These are phyloP conservation scores for Pichia cephalocereana DNA, from an alignment of 805 yeast species.

Conservation along the genomic window DNA sequence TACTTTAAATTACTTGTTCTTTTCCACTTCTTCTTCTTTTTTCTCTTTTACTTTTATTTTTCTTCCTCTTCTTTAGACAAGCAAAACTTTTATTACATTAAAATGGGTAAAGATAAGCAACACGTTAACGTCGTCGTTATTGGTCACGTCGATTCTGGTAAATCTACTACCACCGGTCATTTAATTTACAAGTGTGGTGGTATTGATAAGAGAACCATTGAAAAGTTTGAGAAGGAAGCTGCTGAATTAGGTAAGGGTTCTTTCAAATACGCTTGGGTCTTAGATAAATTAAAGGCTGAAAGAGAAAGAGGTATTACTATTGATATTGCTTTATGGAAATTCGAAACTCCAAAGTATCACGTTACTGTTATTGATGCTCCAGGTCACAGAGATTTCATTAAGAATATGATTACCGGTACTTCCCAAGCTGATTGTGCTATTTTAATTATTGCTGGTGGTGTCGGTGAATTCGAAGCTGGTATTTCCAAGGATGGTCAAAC, in stretches of 20 bases:
- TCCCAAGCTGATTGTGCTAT: slow-evolving; percentile 92
- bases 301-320: slow-evolving; percentile 96
- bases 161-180: slow-evolving; percentile 99
- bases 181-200: slow-evolving; percentile 99
- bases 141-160: slow-evolving; percentile 99
- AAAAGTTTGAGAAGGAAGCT: slow-evolving; percentile 97
- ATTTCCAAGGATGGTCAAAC: slow-evolving; percentile 93
- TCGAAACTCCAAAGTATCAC: slow-evolving; percentile 83
- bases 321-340: slow-evolving; percentile 87
- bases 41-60: not conserved
- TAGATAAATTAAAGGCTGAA: slow-evolving; percentile 93
- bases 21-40: not conserved
- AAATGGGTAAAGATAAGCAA: slow-evolving; percentile 84
- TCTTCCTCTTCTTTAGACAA: not conserved
- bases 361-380: slow-evolving; percentile 93
- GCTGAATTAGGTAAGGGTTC: slow-evolving; percentile 96
- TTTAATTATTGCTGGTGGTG: slow-evolving; percentile 84
- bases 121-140: slow-evolving; percentile 99
- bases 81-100: slow-evolving; percentile 1
- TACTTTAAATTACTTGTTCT: not conserved
- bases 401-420: slow-evolving; percentile 94
- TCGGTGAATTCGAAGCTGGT: slow-evolving; percentile 94
- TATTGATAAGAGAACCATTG: slow-evolving; percentile 97
- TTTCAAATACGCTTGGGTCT: slow-evolving; percentile 96
- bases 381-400: slow-evolving; percentile 95